Percentiles rank a stretch among this genome's conserved stretches.
Evolutionary conservation across 2,329 filamentous ascomycete genomes (phyloP).

Genomic region (Furcasterigmium sp.): DNA sequence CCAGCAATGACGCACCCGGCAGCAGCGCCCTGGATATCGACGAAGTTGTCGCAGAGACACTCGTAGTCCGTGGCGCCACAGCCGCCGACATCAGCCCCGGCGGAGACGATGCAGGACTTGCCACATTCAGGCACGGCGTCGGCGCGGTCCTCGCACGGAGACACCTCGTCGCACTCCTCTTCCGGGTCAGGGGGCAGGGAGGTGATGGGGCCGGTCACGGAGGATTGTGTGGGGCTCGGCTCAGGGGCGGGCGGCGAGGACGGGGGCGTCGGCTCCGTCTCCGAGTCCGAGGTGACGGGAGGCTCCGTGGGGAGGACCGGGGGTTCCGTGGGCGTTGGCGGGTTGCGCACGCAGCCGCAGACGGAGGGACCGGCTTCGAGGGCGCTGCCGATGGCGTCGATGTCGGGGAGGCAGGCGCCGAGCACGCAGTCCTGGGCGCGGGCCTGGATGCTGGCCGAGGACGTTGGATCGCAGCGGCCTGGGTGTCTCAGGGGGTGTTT

Average conservation of each 20-base stretch:
- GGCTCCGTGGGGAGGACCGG: not conserved
- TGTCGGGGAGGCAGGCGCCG: conserved; percentile 7
- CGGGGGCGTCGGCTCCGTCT: not conserved
- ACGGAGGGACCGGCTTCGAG: conserved; percentile 13
- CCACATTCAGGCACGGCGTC: conserved; percentile 15
- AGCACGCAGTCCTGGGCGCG: conserved; percentile 15
- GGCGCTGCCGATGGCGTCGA: conserved; percentile 9
- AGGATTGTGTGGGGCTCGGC: conserved; percentile 3
- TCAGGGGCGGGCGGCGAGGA: not conserved
- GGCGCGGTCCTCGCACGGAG: conserved; percentile 12
- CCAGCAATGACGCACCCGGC: conserved; percentile 15
- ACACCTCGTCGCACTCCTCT: conserved; percentile 12
- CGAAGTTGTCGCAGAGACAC: conserved; percentile 17
- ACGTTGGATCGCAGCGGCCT: conserved; percentile 16
- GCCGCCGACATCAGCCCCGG: conserved; percentile 14
- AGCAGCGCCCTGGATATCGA: conserved; percentile 15
- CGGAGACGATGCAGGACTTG: conserved; percentile 17
- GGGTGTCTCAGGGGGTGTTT: not conserved
- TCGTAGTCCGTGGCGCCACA: conserved; percentile 16
- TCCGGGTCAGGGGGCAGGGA: conserved; percentile 1
- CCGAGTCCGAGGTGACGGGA: not conserved
- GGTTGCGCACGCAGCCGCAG: conserved; percentile 14
- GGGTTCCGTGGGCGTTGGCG: conserved; percentile 5
- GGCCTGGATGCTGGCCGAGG: conserved; percentile 12
- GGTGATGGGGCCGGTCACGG: conserved; percentile 1